These are phyloP conservation scores for Cystobasidium ongulense DNA, from an alignment of 768 basidiomycete species.

Conservation along the genomic window DNA sequence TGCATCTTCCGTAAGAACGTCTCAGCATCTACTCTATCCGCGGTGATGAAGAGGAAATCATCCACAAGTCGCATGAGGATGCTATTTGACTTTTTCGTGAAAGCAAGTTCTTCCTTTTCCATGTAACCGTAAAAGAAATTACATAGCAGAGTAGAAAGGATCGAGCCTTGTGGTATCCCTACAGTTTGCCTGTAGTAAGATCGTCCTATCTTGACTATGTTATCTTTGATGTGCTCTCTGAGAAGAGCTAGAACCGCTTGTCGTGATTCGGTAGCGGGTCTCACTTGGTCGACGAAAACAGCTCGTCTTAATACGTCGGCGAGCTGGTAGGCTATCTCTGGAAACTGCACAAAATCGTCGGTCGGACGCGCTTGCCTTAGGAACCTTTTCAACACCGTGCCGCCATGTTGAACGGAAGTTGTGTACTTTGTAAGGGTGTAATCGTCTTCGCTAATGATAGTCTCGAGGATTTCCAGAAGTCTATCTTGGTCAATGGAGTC, in stretches of 20 bases:
- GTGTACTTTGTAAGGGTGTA: not conserved
- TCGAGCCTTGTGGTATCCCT: slow-evolving; percentile 94
- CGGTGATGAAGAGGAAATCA: slow-evolving; percentile 84
- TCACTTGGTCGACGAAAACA: slow-evolving; percentile 71
- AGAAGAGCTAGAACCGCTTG: slow-evolving; percentile 63
- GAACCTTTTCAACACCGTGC: not conserved
- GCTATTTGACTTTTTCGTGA: slow-evolving; percentile 56
- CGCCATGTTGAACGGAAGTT: not conserved
- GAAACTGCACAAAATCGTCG: slow-evolving; percentile 68
- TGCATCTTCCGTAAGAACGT: slow-evolving; percentile 70
- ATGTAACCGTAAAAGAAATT: slow-evolving; percentile 91
- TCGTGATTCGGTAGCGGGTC: slow-evolving; percentile 53
- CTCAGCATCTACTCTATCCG: slow-evolving; percentile 55
- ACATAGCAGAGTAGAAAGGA: slow-evolving; percentile 88
- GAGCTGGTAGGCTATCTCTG: slow-evolving; percentile 60
- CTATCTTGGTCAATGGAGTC: slow-evolving; percentile 89
- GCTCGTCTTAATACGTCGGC: slow-evolving; percentile 62
- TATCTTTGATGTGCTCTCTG: slow-evolving; percentile 80
- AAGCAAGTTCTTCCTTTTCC: slow-evolving; percentile 56
- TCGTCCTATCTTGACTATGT: slow-evolving; percentile 86
- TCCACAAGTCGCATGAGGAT: slow-evolving; percentile 78
- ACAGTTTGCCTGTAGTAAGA: slow-evolving; percentile 76
- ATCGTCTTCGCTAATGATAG: slow-evolving; percentile 50
- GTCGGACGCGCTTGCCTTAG: not conserved
- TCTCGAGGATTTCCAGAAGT: slow-evolving; percentile 64